Percentiles rank a stretch among this genome's conserved stretches.
These are phyloP conservation scores for Fusarium udum DNA, from an alignment of 2,329 filamentous ascomycete genomes.

Conservation along the genomic window DNA sequence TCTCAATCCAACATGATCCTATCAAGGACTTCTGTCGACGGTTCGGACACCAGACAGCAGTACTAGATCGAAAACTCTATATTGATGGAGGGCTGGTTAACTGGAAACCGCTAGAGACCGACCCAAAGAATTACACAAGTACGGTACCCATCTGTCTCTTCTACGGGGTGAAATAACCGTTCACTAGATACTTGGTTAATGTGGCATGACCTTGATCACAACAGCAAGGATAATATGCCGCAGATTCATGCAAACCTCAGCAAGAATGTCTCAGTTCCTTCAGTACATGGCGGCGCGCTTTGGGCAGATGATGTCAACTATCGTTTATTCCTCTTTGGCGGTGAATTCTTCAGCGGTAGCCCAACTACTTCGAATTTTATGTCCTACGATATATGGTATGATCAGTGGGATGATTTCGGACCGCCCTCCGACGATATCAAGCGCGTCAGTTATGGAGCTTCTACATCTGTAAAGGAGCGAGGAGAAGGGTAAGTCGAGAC, in stretches of 20 bases:
- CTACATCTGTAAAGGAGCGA: background rate
- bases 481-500: background rate
- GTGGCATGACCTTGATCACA: background rate
- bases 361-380: background rate
- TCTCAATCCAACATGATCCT: background rate
- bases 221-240: constrained; percentile 4
- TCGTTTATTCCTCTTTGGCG: background rate
- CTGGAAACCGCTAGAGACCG: background rate
- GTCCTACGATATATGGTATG: constrained; percentile 2
- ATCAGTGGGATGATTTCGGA: background rate
- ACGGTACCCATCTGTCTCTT: background rate
- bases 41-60: constrained; percentile 1
- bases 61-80: background rate
- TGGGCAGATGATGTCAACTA: constrained; percentile 5
- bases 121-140: background rate
- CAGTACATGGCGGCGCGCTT: background rate
- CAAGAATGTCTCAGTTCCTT: background rate
- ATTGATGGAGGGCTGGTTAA: background rate
- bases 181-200: background rate
- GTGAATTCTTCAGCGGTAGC: background rate
- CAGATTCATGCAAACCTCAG: background rate
- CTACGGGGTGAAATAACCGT: fast-evolving
- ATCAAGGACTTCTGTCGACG: background rate
- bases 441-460: background rate
- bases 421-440: background rate